Base-by-base conservation (phyloP, 2,329 filamentous ascomycete species). In the Pseudocercospora crystallina region DNA sequence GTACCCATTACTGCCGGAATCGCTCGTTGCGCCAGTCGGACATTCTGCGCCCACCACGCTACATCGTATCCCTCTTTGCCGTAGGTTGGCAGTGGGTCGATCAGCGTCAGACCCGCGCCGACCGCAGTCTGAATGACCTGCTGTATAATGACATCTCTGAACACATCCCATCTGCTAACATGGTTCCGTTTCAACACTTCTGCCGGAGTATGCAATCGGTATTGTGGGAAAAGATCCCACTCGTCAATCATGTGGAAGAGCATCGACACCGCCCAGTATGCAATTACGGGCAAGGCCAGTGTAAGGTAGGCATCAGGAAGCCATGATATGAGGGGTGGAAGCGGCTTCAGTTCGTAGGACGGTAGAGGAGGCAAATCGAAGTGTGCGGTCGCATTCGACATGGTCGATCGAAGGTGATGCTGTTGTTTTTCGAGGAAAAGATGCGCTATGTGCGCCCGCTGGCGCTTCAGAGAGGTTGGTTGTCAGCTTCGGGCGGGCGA, bases 121-220 rank as follows among this genome's bases (percentile, higher is more conserved):
- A 89, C 85, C 13, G 80, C 71, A 17, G 89, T 87, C 75, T 99
- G 94, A 42, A 99, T 88, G 54, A 92, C 70, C 69, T 99, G 94
- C 73, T 99, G 92, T 51, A 97, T 68, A 48, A 97, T 74, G 61
- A 97, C 92, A 76, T 97, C 92, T 69, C 89, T 85, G 57, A 92
- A 83, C 3, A 96, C 90, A 65, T 96, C 87, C 74, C 82, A 89
- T 56, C 90, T 83, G 41, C 87, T 82, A 47, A 90, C 92, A 66
- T 89, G 89, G 72, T 96, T 96, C 63, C 91, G 83, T 70, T 89
- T 89, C 35, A 85, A 69, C 56, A 97, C 87, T 72, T 97, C 92
- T 45, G 90, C 90, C 11, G 94, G 94, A 0, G 94, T 97, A 73
- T 99, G 94, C 36, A 99, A 79, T 57, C 94, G 87, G 73, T 97